Evolutionary conservation across 768 basidiomycete species (phyloP), one percentile per base, ranked within the genome.

Genomic region (Punctularia strigosozonata): DNA sequence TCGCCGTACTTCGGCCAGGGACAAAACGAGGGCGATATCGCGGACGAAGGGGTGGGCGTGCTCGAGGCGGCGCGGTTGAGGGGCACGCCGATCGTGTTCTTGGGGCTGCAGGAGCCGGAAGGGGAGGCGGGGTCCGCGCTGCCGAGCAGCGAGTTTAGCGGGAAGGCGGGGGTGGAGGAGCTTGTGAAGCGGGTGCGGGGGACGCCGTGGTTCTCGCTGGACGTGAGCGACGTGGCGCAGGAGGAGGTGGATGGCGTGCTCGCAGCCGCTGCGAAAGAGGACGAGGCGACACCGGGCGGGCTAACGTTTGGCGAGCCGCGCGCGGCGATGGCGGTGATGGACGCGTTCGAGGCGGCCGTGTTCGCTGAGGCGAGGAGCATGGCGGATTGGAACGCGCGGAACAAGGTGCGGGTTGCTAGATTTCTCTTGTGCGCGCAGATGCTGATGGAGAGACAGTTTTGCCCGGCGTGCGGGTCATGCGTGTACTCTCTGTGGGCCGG

Each of bases 371-470:
- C 81, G 1, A 64, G 87, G 40, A 82, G 78, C 31, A 64, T 97
- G 73, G 66, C 84, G 3, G 94, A 98, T 53, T 99, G 94, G 94
- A 98, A 95, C 55, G 67, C 65, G 36, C 66, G 90, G 39, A 94
- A 92, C 59, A 87, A 79, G 66, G 90, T 77, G 50, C 24, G 63
- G 22, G 42, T 31, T 3, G 3, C 15, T 25, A 34, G 32, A 4
- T 22, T 18, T 42, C 0, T n/a, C 8, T 28, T 33, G 28, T 32
- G 20, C 22, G 14, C 37, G 17, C 10, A 42, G 40, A 43, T 25
- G 42, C 25, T 35, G 15, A 2, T 18, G 28, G 15, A 35, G 25
- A 13, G n/a, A 4, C 44, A 91, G 88, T 92, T 87, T 56, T 98
- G 94, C 53, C 72, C 92, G 0, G 79, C 75, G 0, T 98, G 94